phyloP scores from a whole-genome alignment of 2,329 filamentous ascomycete genomes.

The Furcasterigmium furcatum region DNA sequence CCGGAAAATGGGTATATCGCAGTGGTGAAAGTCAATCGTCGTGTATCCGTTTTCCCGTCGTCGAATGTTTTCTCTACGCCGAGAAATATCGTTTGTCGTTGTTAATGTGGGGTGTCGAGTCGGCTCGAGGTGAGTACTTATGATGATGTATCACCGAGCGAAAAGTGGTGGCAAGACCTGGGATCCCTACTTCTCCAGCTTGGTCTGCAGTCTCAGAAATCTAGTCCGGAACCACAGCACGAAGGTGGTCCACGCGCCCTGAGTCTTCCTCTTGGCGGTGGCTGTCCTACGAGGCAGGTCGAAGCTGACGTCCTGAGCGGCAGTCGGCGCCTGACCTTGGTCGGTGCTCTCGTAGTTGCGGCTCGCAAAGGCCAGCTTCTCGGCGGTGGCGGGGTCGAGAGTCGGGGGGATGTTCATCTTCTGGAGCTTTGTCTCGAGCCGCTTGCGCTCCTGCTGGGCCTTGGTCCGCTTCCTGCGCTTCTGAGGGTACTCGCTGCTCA shows the following conservation, averaged over 20 bases:
- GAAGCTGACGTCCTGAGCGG: slow-evolving; percentile 39
- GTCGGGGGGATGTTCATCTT: slow-evolving; percentile 14
- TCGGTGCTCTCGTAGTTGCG: slow-evolving; percentile 42
- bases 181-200: slow-evolving; percentile 11
- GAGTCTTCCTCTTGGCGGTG: slow-evolving; percentile 57
- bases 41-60: neutral
- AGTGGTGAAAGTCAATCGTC: neutral
- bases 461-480: neutral
- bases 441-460: slow-evolving; percentile 22
- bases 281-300: slow-evolving; percentile 37
- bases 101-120: too few species aligned
- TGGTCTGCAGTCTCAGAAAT: slow-evolving; percentile 36
- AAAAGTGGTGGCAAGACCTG: neutral
- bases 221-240: slow-evolving; percentile 63
- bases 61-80: neutral
- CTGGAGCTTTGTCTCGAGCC: slow-evolving; percentile 8
- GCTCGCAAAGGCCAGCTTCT: slow-evolving; percentile 42
- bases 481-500: neutral
- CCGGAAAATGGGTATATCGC: neutral
- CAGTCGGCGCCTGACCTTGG: slow-evolving; percentile 26
- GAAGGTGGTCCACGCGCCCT: slow-evolving; percentile 60
- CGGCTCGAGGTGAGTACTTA: too few species aligned
- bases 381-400: slow-evolving; percentile 20
- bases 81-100: neutral
- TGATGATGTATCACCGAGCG: neutral